phyloP scores from a whole-genome alignment of 1,284 basidiomycete species.

The Mycena sp. region DNA sequence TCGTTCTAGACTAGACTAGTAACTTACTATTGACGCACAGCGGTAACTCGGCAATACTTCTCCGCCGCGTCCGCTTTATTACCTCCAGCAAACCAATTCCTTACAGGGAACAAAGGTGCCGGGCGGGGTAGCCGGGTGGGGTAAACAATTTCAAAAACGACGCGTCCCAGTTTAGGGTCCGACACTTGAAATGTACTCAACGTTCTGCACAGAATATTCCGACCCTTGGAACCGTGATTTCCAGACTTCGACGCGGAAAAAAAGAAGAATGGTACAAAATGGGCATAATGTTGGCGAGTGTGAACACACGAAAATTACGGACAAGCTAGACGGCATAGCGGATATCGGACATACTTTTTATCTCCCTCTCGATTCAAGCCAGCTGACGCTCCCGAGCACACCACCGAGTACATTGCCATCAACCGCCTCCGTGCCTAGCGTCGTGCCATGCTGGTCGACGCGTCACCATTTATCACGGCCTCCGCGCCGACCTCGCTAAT shows the following conservation, averaged over 20 bases:
- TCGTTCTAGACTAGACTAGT: too few species aligned
- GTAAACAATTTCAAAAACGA: neutral
- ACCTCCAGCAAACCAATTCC: too few species aligned
- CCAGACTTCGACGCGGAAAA: constrained; percentile 8
- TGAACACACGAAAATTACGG: constrained; percentile 1
- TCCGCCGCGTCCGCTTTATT: too few species aligned
- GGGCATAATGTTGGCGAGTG: neutral
- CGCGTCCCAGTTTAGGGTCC: neutral
- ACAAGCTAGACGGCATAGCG: neutral
- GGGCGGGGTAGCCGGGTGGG: neutral
- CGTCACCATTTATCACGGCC: neutral
- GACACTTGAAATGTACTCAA: neutral
- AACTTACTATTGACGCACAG: too few species aligned
- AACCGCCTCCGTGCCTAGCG: too few species aligned
- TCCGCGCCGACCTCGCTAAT: too few species aligned
- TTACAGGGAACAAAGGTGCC: neutral
- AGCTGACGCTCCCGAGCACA: neutral
- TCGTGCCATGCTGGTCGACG: too few species aligned
- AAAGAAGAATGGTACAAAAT: constrained; percentile 5
- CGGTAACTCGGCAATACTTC: too few species aligned
- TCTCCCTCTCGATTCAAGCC: neutral
- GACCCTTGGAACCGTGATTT: neutral
- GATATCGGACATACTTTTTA: neutral
- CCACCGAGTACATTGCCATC: neutral
- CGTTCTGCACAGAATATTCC: constrained; percentile 19